Percentiles rank a stretch among this genome's conserved stretches.
phyloP scores from a whole-genome alignment of 176 grass and related monocot species.

The Triticum aestivum region DNA sequence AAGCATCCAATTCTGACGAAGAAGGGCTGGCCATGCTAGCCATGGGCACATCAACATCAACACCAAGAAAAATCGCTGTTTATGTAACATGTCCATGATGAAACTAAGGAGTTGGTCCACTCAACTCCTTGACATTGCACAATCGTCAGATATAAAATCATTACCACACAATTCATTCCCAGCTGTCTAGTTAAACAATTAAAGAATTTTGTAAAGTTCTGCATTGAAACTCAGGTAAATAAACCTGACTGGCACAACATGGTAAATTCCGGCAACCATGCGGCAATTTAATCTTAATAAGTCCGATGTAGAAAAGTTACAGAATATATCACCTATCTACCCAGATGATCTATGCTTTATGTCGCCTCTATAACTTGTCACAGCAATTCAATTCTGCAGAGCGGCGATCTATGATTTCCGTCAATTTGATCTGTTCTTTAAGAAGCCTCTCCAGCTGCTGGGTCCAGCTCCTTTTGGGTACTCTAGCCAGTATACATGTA shows the following conservation, averaged over 20 bases:
- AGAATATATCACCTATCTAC: neutral
- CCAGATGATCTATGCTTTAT: neutral
- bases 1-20: too few species aligned
- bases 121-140: too few species aligned
- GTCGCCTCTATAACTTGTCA: neutral
- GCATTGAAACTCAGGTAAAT: neutral
- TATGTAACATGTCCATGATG: too few species aligned
- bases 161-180: too few species aligned
- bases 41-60: too few species aligned
- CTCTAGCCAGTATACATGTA: neutral
- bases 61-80: too few species aligned
- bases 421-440: conserved; percentile 3
- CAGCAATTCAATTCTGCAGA: neutral
- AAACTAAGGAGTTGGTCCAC: too few species aligned
- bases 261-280: neutral
- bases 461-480: neutral
- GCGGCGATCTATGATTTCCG: neutral
- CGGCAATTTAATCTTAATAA: neutral
- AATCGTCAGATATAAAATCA: neutral
- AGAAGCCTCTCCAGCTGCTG: neutral
- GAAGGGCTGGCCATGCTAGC: too few species aligned
- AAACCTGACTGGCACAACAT: neutral
- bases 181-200: neutral
- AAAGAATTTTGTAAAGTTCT: neutral
- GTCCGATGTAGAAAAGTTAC: neutral